These are phyloP conservation scores for Gnomoniopsis smithogilvyi DNA, from an alignment of 2,329 filamentous ascomycete genomes.

Conservation along the genomic window DNA sequence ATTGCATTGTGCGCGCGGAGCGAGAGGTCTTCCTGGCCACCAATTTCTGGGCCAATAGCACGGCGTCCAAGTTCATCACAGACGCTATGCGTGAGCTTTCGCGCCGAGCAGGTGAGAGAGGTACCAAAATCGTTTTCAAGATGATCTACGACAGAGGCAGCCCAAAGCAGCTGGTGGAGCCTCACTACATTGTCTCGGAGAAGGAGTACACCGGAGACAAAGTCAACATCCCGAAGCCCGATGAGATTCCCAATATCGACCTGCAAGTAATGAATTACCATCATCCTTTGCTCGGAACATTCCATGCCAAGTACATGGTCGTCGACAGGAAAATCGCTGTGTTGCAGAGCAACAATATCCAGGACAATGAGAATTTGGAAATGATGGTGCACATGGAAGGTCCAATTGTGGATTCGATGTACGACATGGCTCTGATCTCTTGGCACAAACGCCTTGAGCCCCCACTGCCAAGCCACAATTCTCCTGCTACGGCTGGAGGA, in stretches of 20 bases:
- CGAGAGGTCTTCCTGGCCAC: conserved; percentile 72
- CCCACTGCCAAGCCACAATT: conserved; percentile 52
- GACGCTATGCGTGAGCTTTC: conserved; percentile 69
- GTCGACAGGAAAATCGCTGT: conserved; percentile 70
- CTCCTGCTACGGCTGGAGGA: conserved; percentile 40
- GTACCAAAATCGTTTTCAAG: conserved; percentile 62
- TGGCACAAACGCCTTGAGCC: conserved; percentile 65
- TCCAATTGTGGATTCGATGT: conserved; percentile 71
- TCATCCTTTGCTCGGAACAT: conserved; percentile 66
- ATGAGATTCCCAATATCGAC: conserved; percentile 69
- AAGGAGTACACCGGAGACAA: conserved; percentile 55
- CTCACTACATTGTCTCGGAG: conserved; percentile 58
- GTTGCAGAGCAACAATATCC: conserved; percentile 75
- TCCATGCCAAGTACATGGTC: conserved; percentile 76
- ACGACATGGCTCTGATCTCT: conserved; percentile 69
- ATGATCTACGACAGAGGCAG: conserved; percentile 73
- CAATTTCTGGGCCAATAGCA: conserved; percentile 71
- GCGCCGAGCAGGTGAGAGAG: conserved; percentile 55
- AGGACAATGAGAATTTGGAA: conserved; percentile 76
- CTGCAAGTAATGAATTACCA: conserved; percentile 74
- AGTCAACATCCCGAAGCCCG: conserved; percentile 57
- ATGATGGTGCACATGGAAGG: conserved; percentile 78
- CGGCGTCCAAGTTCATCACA: conserved; percentile 64
- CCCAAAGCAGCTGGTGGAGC: conserved; percentile 60
- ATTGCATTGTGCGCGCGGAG: conserved; percentile 70